Conservation (phyloP, 169 alveolate species). For the Perkinsus marinus region DNA sequence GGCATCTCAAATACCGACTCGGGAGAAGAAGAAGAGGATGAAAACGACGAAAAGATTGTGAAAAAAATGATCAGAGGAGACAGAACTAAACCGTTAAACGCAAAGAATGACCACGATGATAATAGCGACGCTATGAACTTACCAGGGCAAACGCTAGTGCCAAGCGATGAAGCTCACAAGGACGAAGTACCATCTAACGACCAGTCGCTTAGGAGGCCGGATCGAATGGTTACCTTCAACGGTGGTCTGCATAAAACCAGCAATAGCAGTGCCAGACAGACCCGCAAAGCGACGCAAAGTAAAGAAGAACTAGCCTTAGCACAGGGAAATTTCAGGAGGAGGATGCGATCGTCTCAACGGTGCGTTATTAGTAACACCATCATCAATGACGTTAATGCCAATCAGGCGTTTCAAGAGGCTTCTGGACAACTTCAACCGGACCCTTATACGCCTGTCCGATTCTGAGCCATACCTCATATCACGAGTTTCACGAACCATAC, state of each 20-base stretch:
- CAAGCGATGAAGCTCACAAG: not conserved
- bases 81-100: too few relatives aligned
- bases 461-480: not conserved
- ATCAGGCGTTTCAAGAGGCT: not conserved
- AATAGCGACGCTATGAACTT: not conserved
- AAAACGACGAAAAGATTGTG: not conserved
- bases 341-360: not conserved
- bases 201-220: not conserved
- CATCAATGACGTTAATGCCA: too few relatives aligned
- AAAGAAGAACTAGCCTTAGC: not conserved
- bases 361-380: too few relatives aligned
- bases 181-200: not conserved
- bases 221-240: not conserved
- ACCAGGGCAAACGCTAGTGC: not conserved
- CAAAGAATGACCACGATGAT: not conserved
- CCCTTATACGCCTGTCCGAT: not conserved
- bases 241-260: too few relatives aligned
- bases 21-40: not conserved
- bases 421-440: not conserved
- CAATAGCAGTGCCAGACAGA: too few relatives aligned
- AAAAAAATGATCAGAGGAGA: too few relatives aligned
- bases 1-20: not conserved
- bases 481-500: not conserved
- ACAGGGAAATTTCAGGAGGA: not conserved
- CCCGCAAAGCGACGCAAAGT: too few relatives aligned